Conservation (phyloP, 768 basidiomycete genomes). For the Kwoniella sp. region DNA sequence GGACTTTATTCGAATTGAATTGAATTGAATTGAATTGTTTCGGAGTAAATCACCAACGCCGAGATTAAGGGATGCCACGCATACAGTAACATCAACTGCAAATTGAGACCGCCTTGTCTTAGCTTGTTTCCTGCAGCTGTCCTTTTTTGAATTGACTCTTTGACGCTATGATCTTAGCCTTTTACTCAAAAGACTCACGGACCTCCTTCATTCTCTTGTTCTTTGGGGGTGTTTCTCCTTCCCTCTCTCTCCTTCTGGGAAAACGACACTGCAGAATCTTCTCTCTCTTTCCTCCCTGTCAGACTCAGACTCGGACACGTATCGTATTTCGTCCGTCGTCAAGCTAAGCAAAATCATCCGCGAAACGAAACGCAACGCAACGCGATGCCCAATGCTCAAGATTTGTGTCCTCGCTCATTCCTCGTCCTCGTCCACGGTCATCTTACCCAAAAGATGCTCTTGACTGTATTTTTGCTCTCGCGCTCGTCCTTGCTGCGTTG, state of each 20-base stretch:
- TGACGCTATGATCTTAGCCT: background rate
- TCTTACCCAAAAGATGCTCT: too few species aligned
- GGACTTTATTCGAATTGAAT: too few species aligned
- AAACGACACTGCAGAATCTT: background rate
- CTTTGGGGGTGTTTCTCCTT: background rate
- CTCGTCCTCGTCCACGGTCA: too few species aligned
- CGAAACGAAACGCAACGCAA: background rate
- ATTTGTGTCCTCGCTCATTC: background rate
- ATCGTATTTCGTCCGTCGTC: too few species aligned
- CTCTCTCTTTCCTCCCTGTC: background rate
- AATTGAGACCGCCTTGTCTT: background rate
- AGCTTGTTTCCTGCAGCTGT: too few species aligned
- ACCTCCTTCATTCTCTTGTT: background rate
- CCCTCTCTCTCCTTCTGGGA: background rate
- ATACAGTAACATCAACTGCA: too few species aligned
- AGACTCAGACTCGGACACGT: background rate
- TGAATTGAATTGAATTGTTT: constrained; percentile 3
- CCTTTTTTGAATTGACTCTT: background rate
- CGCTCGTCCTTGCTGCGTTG: background rate
- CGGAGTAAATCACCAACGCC: background rate
- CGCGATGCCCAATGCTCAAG: constrained; percentile 1
- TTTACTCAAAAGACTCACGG: background rate
- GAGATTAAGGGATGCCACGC: background rate
- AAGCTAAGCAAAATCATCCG: too few species aligned
- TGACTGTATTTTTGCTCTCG: too few species aligned